A percentile compares a stretch with the other conserved stretches of the same genome.
Conservation (phyloP, 192 early-diverging fungal species). For the Backusella macrospora region DNA sequence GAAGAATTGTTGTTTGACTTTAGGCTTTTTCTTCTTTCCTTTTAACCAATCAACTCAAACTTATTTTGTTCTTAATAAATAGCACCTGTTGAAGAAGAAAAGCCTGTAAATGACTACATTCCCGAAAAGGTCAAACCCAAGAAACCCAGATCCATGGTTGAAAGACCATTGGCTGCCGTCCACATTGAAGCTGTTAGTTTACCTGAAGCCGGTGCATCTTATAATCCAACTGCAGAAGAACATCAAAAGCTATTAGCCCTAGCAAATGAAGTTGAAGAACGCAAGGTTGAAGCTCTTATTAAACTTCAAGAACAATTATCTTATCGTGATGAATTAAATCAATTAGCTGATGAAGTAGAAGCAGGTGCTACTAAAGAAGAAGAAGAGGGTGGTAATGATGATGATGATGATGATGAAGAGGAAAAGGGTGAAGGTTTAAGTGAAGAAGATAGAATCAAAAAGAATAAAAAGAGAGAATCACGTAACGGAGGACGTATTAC, state of each 20-base stretch:
- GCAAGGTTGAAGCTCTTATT: conserved; percentile 41
- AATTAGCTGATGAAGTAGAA: conserved; percentile 33
- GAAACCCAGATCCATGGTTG: conserved; percentile 46
- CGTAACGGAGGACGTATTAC: conserved; percentile 40
- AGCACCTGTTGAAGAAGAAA: conserved; percentile 6
- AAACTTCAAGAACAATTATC: conserved; percentile 48
- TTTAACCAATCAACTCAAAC: too few relatives aligned
- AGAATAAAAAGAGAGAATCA: conserved; percentile 25
- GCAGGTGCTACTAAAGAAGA: conserved; percentile 29
- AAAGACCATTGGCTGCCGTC: conserved; percentile 49
- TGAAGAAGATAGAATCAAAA: not conserved
- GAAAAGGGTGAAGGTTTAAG: conserved; percentile 14
- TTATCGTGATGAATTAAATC: conserved; percentile 41
- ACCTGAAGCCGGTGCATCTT: conserved; percentile 86
- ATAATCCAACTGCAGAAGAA: conserved; percentile 82
- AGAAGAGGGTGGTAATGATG: conserved; percentile 23
- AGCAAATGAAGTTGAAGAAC: conserved; percentile 62
- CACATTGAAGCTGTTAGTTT: conserved; percentile 67
- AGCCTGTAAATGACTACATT: not conserved
- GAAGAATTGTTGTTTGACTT: too few relatives aligned
- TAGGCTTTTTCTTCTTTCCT: too few relatives aligned
- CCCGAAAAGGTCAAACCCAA: conserved; percentile 26
- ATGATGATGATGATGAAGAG: conserved; percentile 30
- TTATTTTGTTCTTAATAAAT: not conserved
- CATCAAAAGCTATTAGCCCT: conserved; percentile 71